Evolutionary conservation across 345 rosid genomes (phyloP).

Genomic region (Rhizophora mangle): DNA sequence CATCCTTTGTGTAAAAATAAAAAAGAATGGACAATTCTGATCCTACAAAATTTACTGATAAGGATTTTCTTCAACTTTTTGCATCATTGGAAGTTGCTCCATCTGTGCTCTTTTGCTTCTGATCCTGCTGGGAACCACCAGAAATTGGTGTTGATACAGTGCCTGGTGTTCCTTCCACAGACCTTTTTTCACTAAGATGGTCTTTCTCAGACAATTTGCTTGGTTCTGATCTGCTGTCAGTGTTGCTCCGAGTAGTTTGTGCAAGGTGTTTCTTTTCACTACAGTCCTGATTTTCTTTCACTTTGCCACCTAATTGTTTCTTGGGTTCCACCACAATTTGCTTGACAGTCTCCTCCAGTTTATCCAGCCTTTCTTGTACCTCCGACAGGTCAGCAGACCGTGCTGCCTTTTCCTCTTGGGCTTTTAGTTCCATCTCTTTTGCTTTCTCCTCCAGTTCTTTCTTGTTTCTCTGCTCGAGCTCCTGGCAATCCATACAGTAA

Average conservation of each 20-base stretch:
- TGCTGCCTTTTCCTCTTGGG: constrained; percentile 37
- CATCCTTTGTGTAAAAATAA: background rate
- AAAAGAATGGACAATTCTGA: background rate
- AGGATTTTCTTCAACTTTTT: constrained; percentile 12
- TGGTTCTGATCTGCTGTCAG: constrained; percentile 13
- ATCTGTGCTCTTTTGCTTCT: constrained; percentile 17
- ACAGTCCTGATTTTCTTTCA: constrained; percentile 34
- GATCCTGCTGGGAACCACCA: constrained; percentile 28
- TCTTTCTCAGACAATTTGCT: constrained; percentile 20
- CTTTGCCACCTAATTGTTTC: constrained; percentile 36
- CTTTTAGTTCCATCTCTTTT: constrained; percentile 47
- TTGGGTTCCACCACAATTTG: constrained; percentile 59
- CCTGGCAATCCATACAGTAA: constrained; percentile 32
- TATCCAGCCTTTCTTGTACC: constrained; percentile 66
- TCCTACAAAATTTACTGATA: background rate
- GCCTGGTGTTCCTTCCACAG: constrained; percentile 13
- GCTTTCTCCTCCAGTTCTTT: constrained; percentile 54
- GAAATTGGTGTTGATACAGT: constrained; percentile 5
- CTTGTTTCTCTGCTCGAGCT: constrained; percentile 48
- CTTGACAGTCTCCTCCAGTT: constrained; percentile 64
- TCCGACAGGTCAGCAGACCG: constrained; percentile 42
- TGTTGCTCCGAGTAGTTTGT: constrained; percentile 2
- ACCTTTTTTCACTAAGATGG: constrained; percentile 8
- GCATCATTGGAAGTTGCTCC: constrained; percentile 19
- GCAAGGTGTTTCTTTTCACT: constrained; percentile 22